Evolutionary conservation across 1,284 basidiomycete species (phyloP).

Genomic region (Wolfiporia cocos): DNA sequence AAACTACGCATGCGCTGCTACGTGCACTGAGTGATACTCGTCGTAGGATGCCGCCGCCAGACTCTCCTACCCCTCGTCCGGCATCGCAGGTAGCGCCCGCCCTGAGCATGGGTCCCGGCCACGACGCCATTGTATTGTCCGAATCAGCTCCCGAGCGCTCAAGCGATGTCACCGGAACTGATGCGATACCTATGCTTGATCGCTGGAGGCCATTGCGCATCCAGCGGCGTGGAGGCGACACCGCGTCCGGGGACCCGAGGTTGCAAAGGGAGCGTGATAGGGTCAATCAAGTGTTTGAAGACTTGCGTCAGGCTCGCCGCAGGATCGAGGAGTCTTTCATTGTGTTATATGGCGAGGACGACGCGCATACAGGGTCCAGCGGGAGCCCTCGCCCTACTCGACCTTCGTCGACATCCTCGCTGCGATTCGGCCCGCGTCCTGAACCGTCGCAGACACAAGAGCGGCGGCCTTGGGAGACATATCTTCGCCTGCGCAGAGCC

Average conservation of each 20-base stretch:
- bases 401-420: neutral
- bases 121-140: constrained; percentile 24
- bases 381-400: neutral
- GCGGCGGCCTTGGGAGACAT: constrained; percentile 1
- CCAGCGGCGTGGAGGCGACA: neutral
- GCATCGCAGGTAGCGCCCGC: neutral
- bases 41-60: constrained; percentile 6
- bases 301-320: constrained; percentile 6
- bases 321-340: neutral
- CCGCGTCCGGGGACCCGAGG: neutral
- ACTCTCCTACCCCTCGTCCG: neutral
- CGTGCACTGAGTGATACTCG: constrained; percentile 6
- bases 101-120: constrained; percentile 21
- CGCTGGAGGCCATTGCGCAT: neutral
- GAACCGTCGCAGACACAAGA: constrained; percentile 1
- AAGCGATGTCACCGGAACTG: neutral
- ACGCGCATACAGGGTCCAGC: neutral
- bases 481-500: constrained; percentile 5
- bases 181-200: neutral
- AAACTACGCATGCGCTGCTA: constrained; percentile 12
- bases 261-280: neutral
- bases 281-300: neutral
- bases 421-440: constrained; percentile 6
- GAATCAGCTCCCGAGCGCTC: constrained; percentile 3
- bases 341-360: neutral